Evolutionary conservation across 495 filamentous ascomycete genomes (phyloP), one percentile per base, ranked within the genome.

Genomic region (Saxispiralis lemnorum): DNA sequence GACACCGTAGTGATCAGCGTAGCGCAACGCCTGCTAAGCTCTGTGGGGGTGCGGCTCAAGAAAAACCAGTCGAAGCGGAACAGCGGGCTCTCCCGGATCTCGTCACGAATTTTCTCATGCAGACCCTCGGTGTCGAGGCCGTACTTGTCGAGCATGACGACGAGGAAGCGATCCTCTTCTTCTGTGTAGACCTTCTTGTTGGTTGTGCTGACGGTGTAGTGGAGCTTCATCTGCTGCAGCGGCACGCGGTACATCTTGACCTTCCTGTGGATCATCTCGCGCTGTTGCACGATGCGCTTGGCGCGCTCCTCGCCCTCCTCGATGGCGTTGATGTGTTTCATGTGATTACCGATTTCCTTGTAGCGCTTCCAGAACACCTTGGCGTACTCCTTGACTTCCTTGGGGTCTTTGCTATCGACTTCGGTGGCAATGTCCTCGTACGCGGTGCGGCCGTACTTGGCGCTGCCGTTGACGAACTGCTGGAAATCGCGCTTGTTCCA

Each of bases 31-130:
- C 92, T 76, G 44, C 81, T 74, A 51, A 99, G 81, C 63, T 99
- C 92, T 18, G 84, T 72, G 1, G 92, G 86, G 1, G 92, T 99
- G 12, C 92, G 72, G 54, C 81, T 88, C 20, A 99, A 69, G 68
- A 96, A 93, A 65, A 96, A 99, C 92, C 92, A 99, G 53, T 99
- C 92, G 49, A 99, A 99, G 20, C 92, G 75, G 70, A 99, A 99
- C 14, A 96, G 63, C 7, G 92, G 87, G 39, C 78, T 86, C 49
- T 99, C 89, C 7, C 89, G 78, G 48, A 99, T 93, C 43, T 65
- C 62, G 37, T 65, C 62, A 2, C 62, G 52, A 37, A 65, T 60
- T 46, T 53, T 55, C 50, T 65, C 62, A 43, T 59, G 59, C 47
- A 63, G 45, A 14, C 44, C 51, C 41, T 63, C 61, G 33, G 52